Conservation (phyloP, 768 basidiomycete species). For the Hemileccinum rubropunctum region DNA sequence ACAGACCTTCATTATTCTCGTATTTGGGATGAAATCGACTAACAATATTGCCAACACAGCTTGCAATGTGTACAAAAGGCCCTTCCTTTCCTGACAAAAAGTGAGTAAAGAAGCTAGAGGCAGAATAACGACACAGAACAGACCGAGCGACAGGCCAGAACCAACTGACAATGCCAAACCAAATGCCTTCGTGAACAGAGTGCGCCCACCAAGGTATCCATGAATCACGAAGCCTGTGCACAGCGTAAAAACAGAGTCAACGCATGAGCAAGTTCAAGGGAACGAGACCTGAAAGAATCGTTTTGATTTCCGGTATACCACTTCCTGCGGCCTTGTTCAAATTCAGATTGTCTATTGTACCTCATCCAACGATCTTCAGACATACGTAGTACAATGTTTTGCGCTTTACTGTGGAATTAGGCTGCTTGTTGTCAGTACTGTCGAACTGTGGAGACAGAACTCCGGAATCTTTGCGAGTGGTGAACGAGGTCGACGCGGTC, state of each 20-base stretch:
- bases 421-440: constrained; percentile 25
- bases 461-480: constrained; percentile 87
- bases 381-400: constrained; percentile 83
- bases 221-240: constrained; percentile 87
- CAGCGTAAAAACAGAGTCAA: constrained; percentile 7
- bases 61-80: constrained; percentile 89
- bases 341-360: constrained; percentile 8
- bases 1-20: constrained; percentile 88
- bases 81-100: constrained; percentile 56
- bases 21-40: constrained; percentile 86
- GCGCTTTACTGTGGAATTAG: constrained; percentile 42
- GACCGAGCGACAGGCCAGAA: constrained; percentile 84
- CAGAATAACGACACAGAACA: constrained; percentile 14
- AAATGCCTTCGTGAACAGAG: constrained; percentile 85
- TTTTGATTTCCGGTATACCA: constrained; percentile 97
- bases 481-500: constrained; percentile 85
- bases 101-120: not conserved
- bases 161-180: constrained; percentile 90
- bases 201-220: constrained; percentile 90
- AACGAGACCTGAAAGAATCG: constrained; percentile 72
- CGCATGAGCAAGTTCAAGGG: constrained; percentile 3
- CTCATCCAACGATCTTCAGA: constrained; percentile 9
- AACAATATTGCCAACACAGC: constrained; percentile 90
- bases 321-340: constrained; percentile 79
- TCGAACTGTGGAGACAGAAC: constrained; percentile 52